phyloP scores from a whole-genome alignment of 345 rosid species.

The Aquilaria malaccensis region DNA sequence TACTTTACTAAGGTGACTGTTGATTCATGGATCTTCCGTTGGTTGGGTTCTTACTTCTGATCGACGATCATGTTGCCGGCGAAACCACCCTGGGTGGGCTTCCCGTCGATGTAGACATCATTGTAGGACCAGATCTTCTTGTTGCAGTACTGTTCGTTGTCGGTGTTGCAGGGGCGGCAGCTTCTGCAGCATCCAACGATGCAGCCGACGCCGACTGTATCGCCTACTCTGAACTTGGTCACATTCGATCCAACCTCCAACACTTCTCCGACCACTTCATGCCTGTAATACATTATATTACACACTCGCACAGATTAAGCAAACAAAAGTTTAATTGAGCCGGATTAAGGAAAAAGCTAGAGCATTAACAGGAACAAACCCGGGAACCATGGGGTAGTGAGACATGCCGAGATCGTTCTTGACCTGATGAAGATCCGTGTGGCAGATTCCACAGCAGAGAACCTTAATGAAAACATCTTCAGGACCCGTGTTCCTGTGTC shows the following conservation, averaged over 20 bases:
- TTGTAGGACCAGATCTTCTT: conserved; percentile 55
- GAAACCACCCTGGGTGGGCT: conserved; percentile 51
- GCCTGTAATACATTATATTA: conserved; percentile 28
- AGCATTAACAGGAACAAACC: conserved; percentile 24
- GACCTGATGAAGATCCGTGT: conserved; percentile 64
- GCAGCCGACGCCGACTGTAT: conserved; percentile 55
- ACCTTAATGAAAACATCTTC: conserved; percentile 62
- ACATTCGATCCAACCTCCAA: conserved; percentile 57
- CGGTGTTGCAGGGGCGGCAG: conserved; percentile 41
- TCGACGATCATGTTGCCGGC: conserved; percentile 42
- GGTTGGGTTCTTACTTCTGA: conserved; percentile 36
- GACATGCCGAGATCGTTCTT: conserved; percentile 59
- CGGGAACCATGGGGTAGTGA: conserved; percentile 74
- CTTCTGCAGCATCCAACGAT: conserved; percentile 48
- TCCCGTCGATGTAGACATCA: conserved; percentile 43
- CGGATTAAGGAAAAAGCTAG: too few species aligned
- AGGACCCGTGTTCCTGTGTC: conserved; percentile 53
- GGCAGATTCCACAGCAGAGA: conserved; percentile 64
- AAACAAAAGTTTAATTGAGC: not conserved
- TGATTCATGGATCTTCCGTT: not conserved
- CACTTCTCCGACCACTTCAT: conserved; percentile 77
- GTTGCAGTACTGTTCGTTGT: conserved; percentile 51
- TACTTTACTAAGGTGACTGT: not conserved
- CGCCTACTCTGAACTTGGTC: conserved; percentile 40
- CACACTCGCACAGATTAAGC: not conserved